Conservation (phyloP, 2,329 filamentous ascomycete genomes). For the Penicillium hordei region DNA sequence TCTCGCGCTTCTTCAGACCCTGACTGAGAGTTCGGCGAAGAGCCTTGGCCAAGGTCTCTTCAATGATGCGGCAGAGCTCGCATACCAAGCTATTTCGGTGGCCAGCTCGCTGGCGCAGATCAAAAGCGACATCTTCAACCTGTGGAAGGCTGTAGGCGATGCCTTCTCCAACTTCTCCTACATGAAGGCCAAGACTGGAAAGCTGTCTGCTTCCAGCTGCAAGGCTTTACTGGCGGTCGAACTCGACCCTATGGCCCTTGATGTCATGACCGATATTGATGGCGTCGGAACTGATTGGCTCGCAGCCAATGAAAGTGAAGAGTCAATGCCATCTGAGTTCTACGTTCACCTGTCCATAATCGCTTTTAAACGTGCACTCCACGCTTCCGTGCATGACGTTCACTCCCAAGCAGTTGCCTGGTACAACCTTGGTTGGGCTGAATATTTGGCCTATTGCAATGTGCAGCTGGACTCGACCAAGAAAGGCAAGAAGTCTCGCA, state of each 20-base stretch:
- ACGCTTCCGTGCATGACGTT: constrained; percentile 68
- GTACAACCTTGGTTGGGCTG: constrained; percentile 95
- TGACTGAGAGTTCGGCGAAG: constrained; percentile 76
- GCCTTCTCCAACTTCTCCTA: constrained; percentile 81
- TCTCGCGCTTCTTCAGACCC: constrained; percentile 82
- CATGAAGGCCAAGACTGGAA: constrained; percentile 65
- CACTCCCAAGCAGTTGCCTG: constrained; percentile 94
- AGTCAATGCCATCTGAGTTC: constrained; percentile 45
- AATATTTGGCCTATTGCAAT: constrained; percentile 75
- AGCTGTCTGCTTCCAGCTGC: constrained; percentile 62
- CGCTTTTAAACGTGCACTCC: constrained; percentile 81
- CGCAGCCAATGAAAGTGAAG: constrained; percentile 34
- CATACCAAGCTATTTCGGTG: constrained; percentile 66
- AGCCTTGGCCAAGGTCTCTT: constrained; percentile 81
- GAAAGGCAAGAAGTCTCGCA: constrained; percentile 56
- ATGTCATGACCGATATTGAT: constrained; percentile 69
- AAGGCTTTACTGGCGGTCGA: constrained; percentile 58
- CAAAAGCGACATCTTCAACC: constrained; percentile 76
- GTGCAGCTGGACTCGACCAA: constrained; percentile 47
- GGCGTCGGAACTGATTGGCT: constrained; percentile 52
- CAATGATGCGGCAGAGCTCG: constrained; percentile 74
- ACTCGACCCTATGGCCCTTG: constrained; percentile 54
- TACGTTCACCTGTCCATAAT: constrained; percentile 73
- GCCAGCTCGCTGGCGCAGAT: constrained; percentile 62
- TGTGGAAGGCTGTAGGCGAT: constrained; percentile 92